Evolutionary conservation across 306 rosid genomes (phyloP).

Genomic region (Pachyrhizus erosus): DNA sequence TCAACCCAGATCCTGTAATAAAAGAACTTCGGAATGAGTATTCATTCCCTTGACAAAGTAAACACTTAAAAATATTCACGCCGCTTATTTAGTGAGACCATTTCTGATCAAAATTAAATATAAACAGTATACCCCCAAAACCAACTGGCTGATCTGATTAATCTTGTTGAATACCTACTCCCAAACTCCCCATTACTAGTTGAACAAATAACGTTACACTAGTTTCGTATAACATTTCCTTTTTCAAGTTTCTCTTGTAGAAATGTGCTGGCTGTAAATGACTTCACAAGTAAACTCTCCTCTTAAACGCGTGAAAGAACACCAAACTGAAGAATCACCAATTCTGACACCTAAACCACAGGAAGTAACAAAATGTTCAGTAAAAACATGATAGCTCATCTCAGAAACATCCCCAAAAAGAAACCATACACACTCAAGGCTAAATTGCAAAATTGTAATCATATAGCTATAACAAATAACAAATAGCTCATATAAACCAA

Average conservation of each 20-base stretch:
- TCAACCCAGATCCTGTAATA: too few species aligned
- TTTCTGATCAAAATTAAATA: too few species aligned
- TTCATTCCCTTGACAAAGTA: too few species aligned
- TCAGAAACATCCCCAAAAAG: neutral
- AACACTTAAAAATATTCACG: too few species aligned
- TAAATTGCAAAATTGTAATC: neutral
- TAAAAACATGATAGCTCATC: neutral
- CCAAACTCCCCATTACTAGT: too few species aligned
- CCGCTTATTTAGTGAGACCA: too few species aligned
- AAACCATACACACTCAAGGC: neutral
- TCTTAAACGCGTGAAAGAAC: neutral
- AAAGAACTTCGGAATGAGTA: too few species aligned
- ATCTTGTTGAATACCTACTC: neutral
- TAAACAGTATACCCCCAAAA: too few species aligned
- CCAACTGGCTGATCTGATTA: neutral
- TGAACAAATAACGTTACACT: neutral
- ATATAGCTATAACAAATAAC: neutral
- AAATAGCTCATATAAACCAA: neutral
- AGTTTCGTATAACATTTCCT: too few species aligned
- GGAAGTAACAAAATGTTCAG: slow-evolving; percentile 22
- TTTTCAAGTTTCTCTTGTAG: neutral
- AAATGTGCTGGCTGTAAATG: neutral
- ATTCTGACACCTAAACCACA: neutral
- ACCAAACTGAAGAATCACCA: neutral
- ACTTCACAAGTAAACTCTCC: neutral